These are phyloP conservation scores for Baeospora myosura DNA, from an alignment of 1,284 basidiomycete species.

Conservation along the genomic window DNA sequence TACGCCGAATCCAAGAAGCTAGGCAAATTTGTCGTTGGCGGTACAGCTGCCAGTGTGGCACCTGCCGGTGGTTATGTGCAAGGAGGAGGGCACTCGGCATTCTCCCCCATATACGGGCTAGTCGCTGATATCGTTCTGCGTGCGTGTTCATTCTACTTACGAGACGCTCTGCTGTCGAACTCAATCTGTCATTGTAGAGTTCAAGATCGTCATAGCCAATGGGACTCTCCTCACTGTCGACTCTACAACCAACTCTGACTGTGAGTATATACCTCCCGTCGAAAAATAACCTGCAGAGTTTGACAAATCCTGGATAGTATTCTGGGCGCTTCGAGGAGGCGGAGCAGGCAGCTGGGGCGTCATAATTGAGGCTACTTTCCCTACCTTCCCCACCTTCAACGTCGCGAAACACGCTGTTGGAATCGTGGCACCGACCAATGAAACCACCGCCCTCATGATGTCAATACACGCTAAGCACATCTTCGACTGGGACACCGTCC, in stretches of 20 bases:
- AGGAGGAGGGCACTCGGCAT: constrained; percentile 24
- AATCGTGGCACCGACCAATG: constrained; percentile 9
- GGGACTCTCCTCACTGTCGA: too few species aligned
- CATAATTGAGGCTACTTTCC: constrained; percentile 24
- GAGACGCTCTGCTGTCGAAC: too few species aligned
- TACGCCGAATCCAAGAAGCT: constrained; percentile 18
- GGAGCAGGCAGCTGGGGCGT: constrained; percentile 29
- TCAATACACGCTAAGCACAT: constrained; percentile 21
- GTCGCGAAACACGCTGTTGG: constrained; percentile 14
- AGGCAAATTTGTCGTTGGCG: constrained; percentile 23
- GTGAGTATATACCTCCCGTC: constrained; percentile 1
- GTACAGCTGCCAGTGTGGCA: constrained; percentile 22
- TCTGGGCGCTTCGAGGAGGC: constrained; percentile 27
- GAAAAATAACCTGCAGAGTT: not conserved
- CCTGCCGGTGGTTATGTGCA: constrained; percentile 25
- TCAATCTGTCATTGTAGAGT: too few species aligned
- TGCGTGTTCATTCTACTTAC: constrained; percentile 21
- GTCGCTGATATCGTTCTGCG: constrained; percentile 25
- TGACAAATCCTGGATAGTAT: constrained; percentile 15
- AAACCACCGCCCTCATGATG: constrained; percentile 11
- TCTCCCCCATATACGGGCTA: constrained; percentile 22
- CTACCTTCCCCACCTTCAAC: constrained; percentile 24
- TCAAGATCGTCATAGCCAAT: too few species aligned
- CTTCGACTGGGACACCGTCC: constrained; percentile 24
- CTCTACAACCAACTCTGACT: too few species aligned